Evolutionary conservation across 805 yeast species (phyloP).

Genomic region (Hagleromyces aurorensis): DNA sequence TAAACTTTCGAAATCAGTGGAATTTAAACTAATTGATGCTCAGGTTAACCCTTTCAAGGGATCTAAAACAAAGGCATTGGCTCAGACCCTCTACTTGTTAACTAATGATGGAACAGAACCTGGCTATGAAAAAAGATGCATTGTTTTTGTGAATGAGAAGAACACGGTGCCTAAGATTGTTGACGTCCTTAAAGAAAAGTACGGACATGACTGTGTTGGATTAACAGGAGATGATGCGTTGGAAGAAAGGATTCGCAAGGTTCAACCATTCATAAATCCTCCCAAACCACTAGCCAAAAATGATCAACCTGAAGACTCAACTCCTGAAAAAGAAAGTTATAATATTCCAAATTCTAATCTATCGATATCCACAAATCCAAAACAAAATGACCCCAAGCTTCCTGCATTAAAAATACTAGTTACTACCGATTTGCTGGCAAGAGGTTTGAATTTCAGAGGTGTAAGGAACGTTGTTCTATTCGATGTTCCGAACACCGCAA

Average conservation of each 20-base stretch:
- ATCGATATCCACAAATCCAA: conserved; percentile 8
- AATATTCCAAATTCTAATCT: conserved; percentile 33
- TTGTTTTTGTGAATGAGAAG: conserved; percentile 78
- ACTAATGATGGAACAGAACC: conserved; percentile 75
- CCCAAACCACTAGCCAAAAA: conserved; percentile 38
- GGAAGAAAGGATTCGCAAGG: conserved; percentile 48
- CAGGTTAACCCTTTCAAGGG: conserved; percentile 74
- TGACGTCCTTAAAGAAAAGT: conserved; percentile 39
- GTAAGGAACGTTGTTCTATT: conserved; percentile 74
- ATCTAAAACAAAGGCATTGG: conserved; percentile 73
- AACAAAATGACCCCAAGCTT: conserved; percentile 2
- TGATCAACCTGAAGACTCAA: conserved; percentile 2
- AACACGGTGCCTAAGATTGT: conserved; percentile 54
- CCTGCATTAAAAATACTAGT: conserved; percentile 55
- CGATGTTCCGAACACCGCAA: conserved; percentile 79
- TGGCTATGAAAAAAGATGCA: conserved; percentile 66
- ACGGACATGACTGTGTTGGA: conserved; percentile 53
- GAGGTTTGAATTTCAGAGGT: conserved; percentile 83
- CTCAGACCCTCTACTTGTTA: conserved; percentile 83
- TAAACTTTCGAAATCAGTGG: conserved; percentile 69
- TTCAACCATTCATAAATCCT: conserved; percentile 57
- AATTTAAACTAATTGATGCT: conserved; percentile 69
- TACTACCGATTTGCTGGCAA: conserved; percentile 80
- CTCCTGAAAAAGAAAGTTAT: conserved; percentile 3
- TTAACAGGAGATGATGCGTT: conserved; percentile 59